Evolutionary conservation across 768 basidiomycete species (phyloP).

Genomic region (Trametopsis cervina): DNA sequence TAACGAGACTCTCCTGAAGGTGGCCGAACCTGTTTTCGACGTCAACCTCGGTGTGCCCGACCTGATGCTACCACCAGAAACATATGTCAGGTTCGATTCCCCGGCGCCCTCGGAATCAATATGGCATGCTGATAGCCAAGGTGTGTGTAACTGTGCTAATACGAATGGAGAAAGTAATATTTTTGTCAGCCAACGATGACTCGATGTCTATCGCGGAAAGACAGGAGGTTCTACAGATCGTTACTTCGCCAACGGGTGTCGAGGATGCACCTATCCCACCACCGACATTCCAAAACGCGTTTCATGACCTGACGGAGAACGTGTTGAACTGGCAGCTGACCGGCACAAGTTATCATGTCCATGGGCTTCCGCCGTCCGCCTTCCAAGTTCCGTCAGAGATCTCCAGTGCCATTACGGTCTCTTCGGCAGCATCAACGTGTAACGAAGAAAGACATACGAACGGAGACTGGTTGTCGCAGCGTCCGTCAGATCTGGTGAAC

Average conservation of each 20-base stretch:
- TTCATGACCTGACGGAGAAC: background rate
- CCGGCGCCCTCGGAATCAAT: slow-evolving; percentile 6
- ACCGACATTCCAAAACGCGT: background rate
- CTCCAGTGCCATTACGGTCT: background rate
- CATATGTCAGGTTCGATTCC: background rate
- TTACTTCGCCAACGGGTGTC: background rate
- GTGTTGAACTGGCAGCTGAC: background rate
- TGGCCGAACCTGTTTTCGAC: slow-evolving; percentile 32
- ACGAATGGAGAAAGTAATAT: background rate
- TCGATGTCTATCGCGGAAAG: background rate
- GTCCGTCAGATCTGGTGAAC: background rate
- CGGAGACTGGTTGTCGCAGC: background rate
- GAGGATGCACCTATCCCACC: background rate
- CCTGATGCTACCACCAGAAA: background rate
- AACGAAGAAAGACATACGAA: background rate
- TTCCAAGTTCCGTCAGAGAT: background rate
- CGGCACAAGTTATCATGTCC: background rate
- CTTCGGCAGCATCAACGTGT: background rate
- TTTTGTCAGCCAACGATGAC: background rate
- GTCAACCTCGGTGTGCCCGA: slow-evolving; percentile 4
- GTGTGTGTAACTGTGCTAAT: background rate
- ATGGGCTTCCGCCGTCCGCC: background rate
- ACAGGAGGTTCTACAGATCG: background rate
- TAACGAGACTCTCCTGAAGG: slow-evolving; percentile 28
- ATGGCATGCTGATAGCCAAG: background rate